Evolutionary conservation across 225 moss, liverwort and hornwort species (phyloP).

Genomic region (Physcomitrellopsis africana): DNA sequence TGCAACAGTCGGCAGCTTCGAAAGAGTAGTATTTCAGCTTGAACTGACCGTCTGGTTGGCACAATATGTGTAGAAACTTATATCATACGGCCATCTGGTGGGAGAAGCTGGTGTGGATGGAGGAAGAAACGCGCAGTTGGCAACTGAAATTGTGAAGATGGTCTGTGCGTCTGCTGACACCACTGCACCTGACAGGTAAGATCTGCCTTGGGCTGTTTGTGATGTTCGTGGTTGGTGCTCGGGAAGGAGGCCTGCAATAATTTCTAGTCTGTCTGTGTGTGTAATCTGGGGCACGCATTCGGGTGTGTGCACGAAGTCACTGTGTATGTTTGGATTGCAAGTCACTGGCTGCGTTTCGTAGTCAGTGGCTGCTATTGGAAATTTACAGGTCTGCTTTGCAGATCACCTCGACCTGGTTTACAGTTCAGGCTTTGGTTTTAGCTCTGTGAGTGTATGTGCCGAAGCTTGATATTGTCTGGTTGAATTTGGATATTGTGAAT

Average conservation of each 20-base stretch:
- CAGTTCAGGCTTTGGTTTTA: not conserved
- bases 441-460: not conserved
- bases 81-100: slow-evolving; percentile 85
- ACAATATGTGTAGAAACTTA: slow-evolving; percentile 68
- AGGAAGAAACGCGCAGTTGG: slow-evolving; percentile 72
- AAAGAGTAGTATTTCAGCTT: not conserved
- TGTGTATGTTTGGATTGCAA: not conserved
- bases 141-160: slow-evolving; percentile 76
- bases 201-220: slow-evolving; percentile 3
- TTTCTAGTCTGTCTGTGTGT: not conserved
- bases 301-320: not conserved
- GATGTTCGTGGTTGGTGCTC: slow-evolving; percentile 1
- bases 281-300: slow-evolving; percentile 2
- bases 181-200: slow-evolving; percentile 68
- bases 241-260: not conserved
- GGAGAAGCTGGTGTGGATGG: slow-evolving; percentile 89
- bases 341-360: not conserved
- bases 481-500: not conserved
- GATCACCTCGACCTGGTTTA: not conserved
- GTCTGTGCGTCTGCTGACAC: slow-evolving; percentile 79
- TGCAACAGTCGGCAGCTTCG: too few relatives aligned
- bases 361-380: slow-evolving; percentile 2
- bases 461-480: not conserved
- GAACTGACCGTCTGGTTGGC: slow-evolving; percentile 15
- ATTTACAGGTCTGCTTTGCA: not conserved